Evolutionary conservation across 2,329 filamentous ascomycete species (phyloP).

Genomic region (Didymellaceae sp.): DNA sequence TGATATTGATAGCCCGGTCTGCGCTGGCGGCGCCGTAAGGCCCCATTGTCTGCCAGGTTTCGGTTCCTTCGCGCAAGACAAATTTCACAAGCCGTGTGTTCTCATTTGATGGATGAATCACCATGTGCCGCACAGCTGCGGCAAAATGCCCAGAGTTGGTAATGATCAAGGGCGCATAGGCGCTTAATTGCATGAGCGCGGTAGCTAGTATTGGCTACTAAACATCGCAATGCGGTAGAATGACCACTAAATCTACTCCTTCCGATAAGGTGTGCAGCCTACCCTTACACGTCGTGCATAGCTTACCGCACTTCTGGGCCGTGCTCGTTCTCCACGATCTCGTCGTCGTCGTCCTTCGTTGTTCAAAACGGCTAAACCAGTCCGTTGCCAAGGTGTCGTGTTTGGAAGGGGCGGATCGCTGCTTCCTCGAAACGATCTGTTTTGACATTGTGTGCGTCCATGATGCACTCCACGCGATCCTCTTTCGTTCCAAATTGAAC

Average conservation of each 20-base stretch:
- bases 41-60: constrained; percentile 31
- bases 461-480: neutral
- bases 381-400: constrained; percentile 5
- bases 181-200: constrained; percentile 39
- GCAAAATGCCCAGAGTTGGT: constrained; percentile 31
- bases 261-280: constrained; percentile 11
- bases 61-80: constrained; percentile 38
- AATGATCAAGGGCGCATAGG: constrained; percentile 27
- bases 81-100: constrained; percentile 32
- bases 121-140: constrained; percentile 31
- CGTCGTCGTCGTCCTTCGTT: constrained; percentile 1
- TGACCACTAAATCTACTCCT: constrained; percentile 12
- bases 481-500: neutral
- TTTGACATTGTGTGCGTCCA: neutral
- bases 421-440: constrained; percentile 1
- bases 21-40: constrained; percentile 35
- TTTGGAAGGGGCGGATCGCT: constrained; percentile 4
- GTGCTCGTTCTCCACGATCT: constrained; percentile 13
- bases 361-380: constrained; percentile 5
- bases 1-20: constrained; percentile 38
- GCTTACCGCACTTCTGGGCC: constrained; percentile 17
- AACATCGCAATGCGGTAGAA: constrained; percentile 16
- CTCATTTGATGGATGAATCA: constrained; percentile 32
- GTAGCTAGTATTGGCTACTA: constrained; percentile 27
- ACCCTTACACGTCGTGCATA: constrained; percentile 13